phyloP scores from a whole-genome alignment of 495 filamentous ascomycete species.

The Pseudomonodictys pantanalensis region DNA sequence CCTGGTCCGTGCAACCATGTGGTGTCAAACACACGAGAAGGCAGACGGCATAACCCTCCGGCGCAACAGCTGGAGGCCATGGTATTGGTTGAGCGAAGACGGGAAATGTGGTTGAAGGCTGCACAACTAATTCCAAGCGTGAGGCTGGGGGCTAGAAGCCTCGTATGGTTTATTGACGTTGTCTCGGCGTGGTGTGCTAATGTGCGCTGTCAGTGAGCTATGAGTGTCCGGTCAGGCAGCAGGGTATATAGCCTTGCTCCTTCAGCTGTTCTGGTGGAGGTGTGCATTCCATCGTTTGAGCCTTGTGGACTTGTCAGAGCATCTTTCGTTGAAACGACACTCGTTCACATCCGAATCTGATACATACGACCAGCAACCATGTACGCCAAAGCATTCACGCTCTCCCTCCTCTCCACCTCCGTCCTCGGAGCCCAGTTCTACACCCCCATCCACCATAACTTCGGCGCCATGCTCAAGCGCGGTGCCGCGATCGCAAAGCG shows the following conservation, averaged over 20 bases:
- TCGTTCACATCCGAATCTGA: background rate
- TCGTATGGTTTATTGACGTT: no score
- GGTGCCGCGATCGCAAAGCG: slow-evolving; percentile 6
- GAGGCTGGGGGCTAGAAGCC: no score
- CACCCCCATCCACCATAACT: slow-evolving; percentile 5
- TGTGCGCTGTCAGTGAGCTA: background rate
- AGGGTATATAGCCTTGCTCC: slow-evolving; percentile 9
- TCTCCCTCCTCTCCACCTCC: slow-evolving; percentile 12
- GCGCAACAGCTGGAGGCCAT: no score
- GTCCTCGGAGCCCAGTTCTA: slow-evolving; percentile 11
- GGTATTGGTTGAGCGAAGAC: no score
- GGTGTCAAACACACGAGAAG: background rate
- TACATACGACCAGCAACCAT: background rate
- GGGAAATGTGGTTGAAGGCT: no score
- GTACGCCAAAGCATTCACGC: slow-evolving; percentile 13
- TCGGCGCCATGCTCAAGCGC: slow-evolving; percentile 20
- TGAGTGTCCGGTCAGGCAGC: slow-evolving; percentile 6
- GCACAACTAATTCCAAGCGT: no score
- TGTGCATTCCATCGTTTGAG: slow-evolving; percentile 5
- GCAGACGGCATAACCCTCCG: no score
- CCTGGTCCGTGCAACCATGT: background rate
- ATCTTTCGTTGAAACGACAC: slow-evolving; percentile 1
- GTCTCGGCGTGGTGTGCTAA: no score
- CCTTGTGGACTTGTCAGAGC: slow-evolving; percentile 14
- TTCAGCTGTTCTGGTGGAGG: no score